Evolutionary conservation across 768 basidiomycete genomes (phyloP).

Genomic region (Steccherinum ochraceum): DNA sequence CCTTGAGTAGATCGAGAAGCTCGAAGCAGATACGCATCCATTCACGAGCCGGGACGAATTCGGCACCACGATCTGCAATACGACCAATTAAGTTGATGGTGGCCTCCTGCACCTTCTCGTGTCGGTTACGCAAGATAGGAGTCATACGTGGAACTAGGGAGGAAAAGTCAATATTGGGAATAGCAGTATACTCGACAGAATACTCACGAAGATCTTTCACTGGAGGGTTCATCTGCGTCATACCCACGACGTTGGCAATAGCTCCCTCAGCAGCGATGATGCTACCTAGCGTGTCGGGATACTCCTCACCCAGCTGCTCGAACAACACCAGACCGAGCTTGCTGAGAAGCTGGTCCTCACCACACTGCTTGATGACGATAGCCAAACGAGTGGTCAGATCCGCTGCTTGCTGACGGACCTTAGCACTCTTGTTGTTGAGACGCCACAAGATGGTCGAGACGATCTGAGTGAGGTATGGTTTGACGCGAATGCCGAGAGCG

Average conservation of each 20-base stretch:
- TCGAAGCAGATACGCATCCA: constrained; percentile 99
- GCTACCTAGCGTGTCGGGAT: constrained; percentile 97
- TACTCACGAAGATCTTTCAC: constrained; percentile 96
- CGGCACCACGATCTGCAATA: constrained; percentile 98
- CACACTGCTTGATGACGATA: constrained; percentile 97
- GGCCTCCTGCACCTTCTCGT: constrained; percentile 99
- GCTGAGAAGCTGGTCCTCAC: constrained; percentile 91
- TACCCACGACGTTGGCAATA: constrained; percentile 98
- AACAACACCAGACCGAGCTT: constrained; percentile 96
- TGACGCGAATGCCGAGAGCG: constrained; percentile 89
- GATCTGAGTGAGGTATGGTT: constrained; percentile 97
- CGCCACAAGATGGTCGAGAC: constrained; percentile 99
- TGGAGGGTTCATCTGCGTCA: constrained; percentile 99
- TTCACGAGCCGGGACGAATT: constrained; percentile 96
- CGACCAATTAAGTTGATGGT: constrained; percentile 99
- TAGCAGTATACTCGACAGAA: not conserved
- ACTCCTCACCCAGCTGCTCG: constrained; percentile 98
- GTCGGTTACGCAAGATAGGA: constrained; percentile 97
- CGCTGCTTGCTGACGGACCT: constrained; percentile 98
- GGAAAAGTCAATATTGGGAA: not conserved
- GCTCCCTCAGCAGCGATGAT: constrained; percentile 99
- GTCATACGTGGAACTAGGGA: constrained; percentile 94
- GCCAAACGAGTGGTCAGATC: constrained; percentile 94
- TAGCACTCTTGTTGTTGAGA: constrained; percentile 98
- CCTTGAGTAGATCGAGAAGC: constrained; percentile 91